Conservation (phyloP, 805 yeast genomes). For the Kazachstania viticola region DNA sequence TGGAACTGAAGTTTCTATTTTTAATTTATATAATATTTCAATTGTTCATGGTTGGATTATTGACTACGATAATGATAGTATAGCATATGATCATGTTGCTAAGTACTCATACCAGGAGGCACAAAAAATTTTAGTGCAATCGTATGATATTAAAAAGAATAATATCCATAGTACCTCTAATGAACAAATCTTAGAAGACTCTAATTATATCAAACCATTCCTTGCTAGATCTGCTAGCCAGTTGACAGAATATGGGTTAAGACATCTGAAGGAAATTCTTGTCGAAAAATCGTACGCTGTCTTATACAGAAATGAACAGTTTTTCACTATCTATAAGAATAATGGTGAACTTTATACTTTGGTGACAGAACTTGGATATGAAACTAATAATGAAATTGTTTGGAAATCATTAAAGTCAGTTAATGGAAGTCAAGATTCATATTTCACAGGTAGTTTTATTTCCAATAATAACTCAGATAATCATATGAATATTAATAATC, state of each 20-base stretch:
- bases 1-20: conserved; percentile 44
- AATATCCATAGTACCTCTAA: conserved; percentile 14
- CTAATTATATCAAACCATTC: conserved; percentile 33
- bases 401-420: conserved; percentile 73
- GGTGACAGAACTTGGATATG: conserved; percentile 65
- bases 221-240: conserved; percentile 61
- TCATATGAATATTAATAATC: background rate
- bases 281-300: conserved; percentile 48
- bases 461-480: conserved; percentile 25
- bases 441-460: conserved; percentile 54
- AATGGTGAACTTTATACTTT: conserved; percentile 45
- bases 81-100: conserved; percentile 28
- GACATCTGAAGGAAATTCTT: conserved; percentile 33
- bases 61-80: conserved; percentile 29
- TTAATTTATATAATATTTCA: conserved; percentile 44
- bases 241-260: conserved; percentile 57
- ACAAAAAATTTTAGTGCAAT: conserved; percentile 44
- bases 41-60: conserved; percentile 80
- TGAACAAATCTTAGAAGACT: conserved; percentile 25
- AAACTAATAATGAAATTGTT: conserved; percentile 37
- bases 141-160: conserved; percentile 28
- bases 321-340: conserved; percentile 52
- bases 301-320: conserved; percentile 85
- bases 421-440: conserved; percentile 58
- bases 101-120: conserved; percentile 46